Evolutionary conservation across 257 asterid species (phyloP).

Genomic region (Anisodus tanguticus): DNA sequence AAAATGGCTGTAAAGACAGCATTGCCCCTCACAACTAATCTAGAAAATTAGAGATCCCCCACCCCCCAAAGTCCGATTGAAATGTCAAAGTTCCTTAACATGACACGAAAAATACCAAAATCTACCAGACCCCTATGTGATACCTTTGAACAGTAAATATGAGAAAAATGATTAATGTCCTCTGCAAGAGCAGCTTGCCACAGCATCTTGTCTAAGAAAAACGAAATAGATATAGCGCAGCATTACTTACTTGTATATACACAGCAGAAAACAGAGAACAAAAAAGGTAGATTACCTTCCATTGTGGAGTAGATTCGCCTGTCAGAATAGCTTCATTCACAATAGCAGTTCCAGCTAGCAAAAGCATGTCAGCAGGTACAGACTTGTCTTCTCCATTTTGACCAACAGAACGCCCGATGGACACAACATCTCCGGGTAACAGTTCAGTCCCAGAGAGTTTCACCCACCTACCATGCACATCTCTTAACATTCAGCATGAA

Average conservation of each 20-base stretch:
- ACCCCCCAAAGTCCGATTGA: not conserved
- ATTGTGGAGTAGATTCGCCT: constrained; percentile 98
- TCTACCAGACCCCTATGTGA: constrained; percentile 1
- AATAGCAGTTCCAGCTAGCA: constrained; percentile 95
- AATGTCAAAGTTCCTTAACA: constrained; percentile 5
- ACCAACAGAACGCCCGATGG: constrained; percentile 92
- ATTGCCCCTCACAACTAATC: not conserved
- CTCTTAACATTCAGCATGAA: constrained; percentile 35
- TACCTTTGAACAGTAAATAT: constrained; percentile 14
- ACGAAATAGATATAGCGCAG: not conserved
- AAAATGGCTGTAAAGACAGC: not conserved
- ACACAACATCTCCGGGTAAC: constrained; percentile 94
- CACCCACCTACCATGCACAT: constrained; percentile 70
- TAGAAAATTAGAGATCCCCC: not conserved
- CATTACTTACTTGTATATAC: not conserved
- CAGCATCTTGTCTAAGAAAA: constrained; percentile 18
- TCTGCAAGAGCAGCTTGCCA: not conserved
- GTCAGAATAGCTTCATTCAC: constrained; percentile 98
- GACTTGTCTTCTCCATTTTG: constrained; percentile 91
- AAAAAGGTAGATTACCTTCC: constrained; percentile 72
- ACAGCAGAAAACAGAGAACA: constrained; percentile 27
- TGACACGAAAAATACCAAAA: not conserved
- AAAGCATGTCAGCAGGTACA: constrained; percentile 98
- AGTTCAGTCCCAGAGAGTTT: constrained; percentile 93
- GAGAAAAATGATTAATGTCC: not conserved